phyloP scores from a whole-genome alignment of 2,329 filamentous ascomycete genomes.

The Colletotrichum tamarilloi region DNA sequence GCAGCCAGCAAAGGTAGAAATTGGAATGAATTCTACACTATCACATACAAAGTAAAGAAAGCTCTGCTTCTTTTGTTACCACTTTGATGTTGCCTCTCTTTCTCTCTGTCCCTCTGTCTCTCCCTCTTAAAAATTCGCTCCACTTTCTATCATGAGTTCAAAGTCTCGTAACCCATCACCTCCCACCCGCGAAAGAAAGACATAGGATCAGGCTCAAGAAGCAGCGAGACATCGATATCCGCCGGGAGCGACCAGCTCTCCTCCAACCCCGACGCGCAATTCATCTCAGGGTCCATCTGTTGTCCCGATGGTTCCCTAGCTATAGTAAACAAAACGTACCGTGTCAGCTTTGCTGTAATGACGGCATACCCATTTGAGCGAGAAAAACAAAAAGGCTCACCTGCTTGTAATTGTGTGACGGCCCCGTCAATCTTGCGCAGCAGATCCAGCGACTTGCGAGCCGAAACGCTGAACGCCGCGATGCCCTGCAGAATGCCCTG shows the following conservation, averaged over 20 bases:
- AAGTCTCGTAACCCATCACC: not conserved
- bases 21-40: not conserved
- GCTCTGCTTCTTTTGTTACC: too few species aligned
- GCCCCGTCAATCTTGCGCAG: constrained; percentile 1
- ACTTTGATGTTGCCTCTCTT: too few species aligned
- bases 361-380: too few species aligned
- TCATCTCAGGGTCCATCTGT: not conserved
- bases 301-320: not conserved
- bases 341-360: too few species aligned
- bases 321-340: not conserved
- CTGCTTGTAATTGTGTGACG: not conserved
- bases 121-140: too few species aligned
- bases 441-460: constrained; percentile 9
- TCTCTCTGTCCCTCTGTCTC: not conserved
- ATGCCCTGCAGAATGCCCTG: not conserved
- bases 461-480: not conserved
- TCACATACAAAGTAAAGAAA: too few species aligned
- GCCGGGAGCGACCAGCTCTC: not conserved
- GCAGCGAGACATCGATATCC: constrained; percentile 1
- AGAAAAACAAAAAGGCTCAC: not conserved
- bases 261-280: not conserved
- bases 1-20: too few species aligned
- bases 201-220: not conserved
- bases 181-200: constrained; percentile 8
- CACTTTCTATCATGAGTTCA: not conserved